Evolutionary conservation across 2,329 filamentous ascomycete species (phyloP).

Genomic region (Trichocomaceae sp.): DNA sequence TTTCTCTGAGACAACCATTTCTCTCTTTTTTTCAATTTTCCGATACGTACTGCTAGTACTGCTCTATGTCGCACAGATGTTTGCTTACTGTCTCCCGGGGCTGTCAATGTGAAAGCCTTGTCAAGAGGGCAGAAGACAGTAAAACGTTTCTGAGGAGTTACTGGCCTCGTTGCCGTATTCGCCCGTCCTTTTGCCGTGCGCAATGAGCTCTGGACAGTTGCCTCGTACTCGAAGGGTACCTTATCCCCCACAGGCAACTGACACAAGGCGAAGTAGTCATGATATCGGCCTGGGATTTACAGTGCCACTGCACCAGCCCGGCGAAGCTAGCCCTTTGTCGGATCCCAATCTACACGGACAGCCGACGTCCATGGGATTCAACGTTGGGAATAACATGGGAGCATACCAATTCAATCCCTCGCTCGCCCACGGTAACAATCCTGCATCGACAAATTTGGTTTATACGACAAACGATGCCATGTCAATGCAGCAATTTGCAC

Average conservation of each 20-base stretch:
- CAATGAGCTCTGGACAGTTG: constrained; percentile 4
- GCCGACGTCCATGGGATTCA: background rate
- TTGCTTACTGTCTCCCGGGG: background rate
- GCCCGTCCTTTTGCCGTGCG: background rate
- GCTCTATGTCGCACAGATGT: background rate
- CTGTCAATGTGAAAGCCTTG: background rate
- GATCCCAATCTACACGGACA: background rate
- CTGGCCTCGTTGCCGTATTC: background rate
- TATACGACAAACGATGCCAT: constrained; percentile 1
- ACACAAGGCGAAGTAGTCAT: background rate
- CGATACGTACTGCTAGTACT: background rate
- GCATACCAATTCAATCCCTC: constrained; percentile 9
- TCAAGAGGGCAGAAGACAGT: background rate
- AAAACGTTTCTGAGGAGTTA: background rate
- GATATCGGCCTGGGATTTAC: background rate
- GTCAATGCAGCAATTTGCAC: constrained; percentile 4
- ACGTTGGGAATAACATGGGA: constrained; percentile 2
- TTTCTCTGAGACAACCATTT: background rate
- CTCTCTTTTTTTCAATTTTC: background rate
- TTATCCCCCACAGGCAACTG: background rate
- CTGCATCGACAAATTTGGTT: background rate
- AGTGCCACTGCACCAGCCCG: background rate
- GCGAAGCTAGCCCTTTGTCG: background rate
- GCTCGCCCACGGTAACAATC: background rate
- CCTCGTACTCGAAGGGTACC: background rate